Percentiles rank a stretch among this genome's conserved stretches.
phyloP scores from a whole-genome alignment of 495 filamentous ascomycete species.

The Parachaetomium inaequale region DNA sequence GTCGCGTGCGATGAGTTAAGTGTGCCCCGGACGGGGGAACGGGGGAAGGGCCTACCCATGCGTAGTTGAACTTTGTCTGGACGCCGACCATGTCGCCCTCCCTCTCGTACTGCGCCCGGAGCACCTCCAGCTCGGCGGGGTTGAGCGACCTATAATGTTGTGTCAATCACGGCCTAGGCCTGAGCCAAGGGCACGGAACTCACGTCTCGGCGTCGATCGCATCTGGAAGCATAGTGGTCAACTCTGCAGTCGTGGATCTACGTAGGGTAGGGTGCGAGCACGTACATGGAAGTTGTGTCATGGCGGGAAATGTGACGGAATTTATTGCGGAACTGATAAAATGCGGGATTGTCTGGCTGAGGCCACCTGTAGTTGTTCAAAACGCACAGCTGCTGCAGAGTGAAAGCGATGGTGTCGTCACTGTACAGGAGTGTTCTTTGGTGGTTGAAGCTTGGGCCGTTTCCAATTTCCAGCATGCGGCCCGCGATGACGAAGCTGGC shows the following conservation, averaged over 20 bases:
- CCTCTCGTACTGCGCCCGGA: constrained; percentile 90
- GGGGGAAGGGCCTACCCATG: constrained; percentile 65
- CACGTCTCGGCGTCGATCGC: constrained; percentile 97
- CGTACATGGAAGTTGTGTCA: constrained; percentile 74
- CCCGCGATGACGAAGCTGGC: constrained; percentile 33
- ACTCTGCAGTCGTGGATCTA: constrained; percentile 13
- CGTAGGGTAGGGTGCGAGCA: constrained; percentile 16
- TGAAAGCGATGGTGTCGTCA: background rate
- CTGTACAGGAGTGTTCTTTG: background rate
- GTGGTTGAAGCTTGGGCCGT: constrained; percentile 25
- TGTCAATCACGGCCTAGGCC: background rate
- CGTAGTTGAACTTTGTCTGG: constrained; percentile 99
- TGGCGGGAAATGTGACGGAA: constrained; percentile 28
- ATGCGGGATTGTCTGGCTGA: background rate
- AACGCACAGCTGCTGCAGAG: background rate
- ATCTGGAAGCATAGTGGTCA: constrained; percentile 53
- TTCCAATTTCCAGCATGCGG: constrained; percentile 2
- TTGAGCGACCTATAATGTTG: constrained; percentile 66
- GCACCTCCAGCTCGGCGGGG: constrained; percentile 81
- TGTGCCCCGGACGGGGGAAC: background rate
- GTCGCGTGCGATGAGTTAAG: background rate
- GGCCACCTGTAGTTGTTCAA: background rate
- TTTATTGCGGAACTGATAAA: background rate
- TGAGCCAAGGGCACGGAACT: constrained; percentile 16
- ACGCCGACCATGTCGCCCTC: constrained; percentile 94